Evolutionary conservation across 805 yeast genomes (phyloP).

Genomic region (Priceomyces fermenticarens): DNA sequence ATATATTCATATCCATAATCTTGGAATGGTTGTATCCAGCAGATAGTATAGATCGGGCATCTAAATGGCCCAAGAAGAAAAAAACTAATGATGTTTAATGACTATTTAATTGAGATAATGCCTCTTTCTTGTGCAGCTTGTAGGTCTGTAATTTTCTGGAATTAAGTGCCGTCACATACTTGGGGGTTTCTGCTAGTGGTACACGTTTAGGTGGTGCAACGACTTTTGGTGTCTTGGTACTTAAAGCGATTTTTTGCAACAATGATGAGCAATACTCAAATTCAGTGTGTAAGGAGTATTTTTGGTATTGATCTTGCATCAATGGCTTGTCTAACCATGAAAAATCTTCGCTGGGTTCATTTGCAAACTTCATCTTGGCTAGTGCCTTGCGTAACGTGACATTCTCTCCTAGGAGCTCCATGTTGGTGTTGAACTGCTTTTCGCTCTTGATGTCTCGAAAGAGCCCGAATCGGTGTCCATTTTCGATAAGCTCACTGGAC

Average conservation of each 20-base stretch:
- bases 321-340: slow-evolving; percentile 19
- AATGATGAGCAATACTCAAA: slow-evolving; percentile 7
- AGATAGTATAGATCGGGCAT: slow-evolving; percentile 64
- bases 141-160: slow-evolving; percentile 6
- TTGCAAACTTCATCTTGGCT: neutral
- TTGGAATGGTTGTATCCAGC: slow-evolving; percentile 73
- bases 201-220: slow-evolving; percentile 8
- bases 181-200: slow-evolving; percentile 9
- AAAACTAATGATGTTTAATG: slow-evolving; percentile 1
- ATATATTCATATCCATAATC: slow-evolving; percentile 58
- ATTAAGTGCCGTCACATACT: slow-evolving; percentile 13
- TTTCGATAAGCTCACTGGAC: slow-evolving; percentile 12
- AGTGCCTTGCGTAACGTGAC: slow-evolving; percentile 35
- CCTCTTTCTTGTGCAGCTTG: slow-evolving; percentile 4
- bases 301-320: slow-evolving; percentile 3
- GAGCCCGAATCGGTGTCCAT: slow-evolving; percentile 16
- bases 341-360: slow-evolving; percentile 7
- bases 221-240: slow-evolving; percentile 3
- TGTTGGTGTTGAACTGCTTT: slow-evolving; percentile 26
- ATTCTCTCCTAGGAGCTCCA: slow-evolving; percentile 45
- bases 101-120: slow-evolving; percentile 1
- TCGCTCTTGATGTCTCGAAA: slow-evolving; percentile 34
- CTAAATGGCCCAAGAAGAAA: slow-evolving; percentile 67
- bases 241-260: slow-evolving; percentile 4
- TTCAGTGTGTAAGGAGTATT: slow-evolving; percentile 1